Conservation (phyloP, 228 moss, liverwort and hornwort species). For the Sphagnum magellanicum region DNA sequence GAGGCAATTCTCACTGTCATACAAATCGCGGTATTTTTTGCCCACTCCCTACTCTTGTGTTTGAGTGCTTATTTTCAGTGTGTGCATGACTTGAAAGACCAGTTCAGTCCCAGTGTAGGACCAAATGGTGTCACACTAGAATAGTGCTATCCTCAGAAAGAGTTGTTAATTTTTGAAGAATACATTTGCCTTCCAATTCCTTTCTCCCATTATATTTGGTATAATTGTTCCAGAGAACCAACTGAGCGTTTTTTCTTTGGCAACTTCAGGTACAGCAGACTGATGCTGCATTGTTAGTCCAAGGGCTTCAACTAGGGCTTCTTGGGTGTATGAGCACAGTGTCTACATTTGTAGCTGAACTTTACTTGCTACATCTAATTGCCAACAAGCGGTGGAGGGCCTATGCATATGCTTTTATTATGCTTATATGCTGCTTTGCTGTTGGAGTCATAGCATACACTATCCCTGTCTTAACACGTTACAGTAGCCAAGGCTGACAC, state of each 20-base stretch:
- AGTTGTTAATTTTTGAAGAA: too few relatives aligned
- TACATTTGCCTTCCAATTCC: too few relatives aligned
- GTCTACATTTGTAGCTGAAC: constrained; percentile 84
- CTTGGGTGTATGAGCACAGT: constrained; percentile 99
- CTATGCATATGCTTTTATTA: constrained; percentile 51
- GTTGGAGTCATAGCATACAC: constrained; percentile 66
- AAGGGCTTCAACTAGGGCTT: constrained; percentile 52
- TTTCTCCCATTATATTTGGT: too few relatives aligned
- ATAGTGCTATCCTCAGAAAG: too few relatives aligned
- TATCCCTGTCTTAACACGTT: constrained; percentile 49
- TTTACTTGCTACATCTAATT: constrained; percentile 50
- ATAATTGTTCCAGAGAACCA: too few relatives aligned
- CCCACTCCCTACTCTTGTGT: background rate
- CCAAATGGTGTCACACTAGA: too few relatives aligned
- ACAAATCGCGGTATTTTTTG: constrained; percentile 41
- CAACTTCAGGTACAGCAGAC: constrained; percentile 44
- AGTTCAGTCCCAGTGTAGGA: too few relatives aligned
- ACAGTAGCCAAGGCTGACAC: constrained; percentile 3
- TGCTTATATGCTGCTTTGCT: constrained; percentile 36
- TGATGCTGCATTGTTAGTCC: constrained; percentile 38
- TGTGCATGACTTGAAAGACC: too few relatives aligned
- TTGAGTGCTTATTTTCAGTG: too few relatives aligned
- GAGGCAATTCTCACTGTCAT: constrained; percentile 50
- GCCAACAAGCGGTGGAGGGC: constrained; percentile 68
- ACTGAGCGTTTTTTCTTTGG: background rate